Percentiles rank a stretch among this genome's conserved stretches.
These are phyloP conservation scores for Cornus florida DNA, from an alignment of 148 eudicot genomes.

Conservation along the genomic window DNA sequence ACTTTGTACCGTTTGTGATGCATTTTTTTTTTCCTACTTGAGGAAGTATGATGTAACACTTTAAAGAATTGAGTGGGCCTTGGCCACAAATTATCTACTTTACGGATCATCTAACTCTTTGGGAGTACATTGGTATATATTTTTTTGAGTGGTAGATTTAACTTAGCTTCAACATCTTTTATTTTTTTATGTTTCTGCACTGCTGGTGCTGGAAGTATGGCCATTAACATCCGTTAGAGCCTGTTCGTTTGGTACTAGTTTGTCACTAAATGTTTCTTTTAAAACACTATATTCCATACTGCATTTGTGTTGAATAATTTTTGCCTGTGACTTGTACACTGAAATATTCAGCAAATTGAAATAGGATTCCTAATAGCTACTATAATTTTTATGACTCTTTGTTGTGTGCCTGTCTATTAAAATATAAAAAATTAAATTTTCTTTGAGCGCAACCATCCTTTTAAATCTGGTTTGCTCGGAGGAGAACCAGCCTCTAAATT, in stretches of 20 bases:
- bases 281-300: background rate
- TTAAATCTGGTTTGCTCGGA: too few species aligned
- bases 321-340: background rate
- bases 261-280: background rate
- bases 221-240: background rate
- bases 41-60: background rate
- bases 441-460: too few species aligned
- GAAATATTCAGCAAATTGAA: too few species aligned
- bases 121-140: background rate
- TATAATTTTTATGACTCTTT: too few species aligned
- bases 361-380: too few species aligned
- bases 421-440: too few species aligned
- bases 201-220: background rate
- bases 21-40: background rate
- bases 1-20: background rate
- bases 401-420: too few species aligned
- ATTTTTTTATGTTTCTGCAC: background rate
- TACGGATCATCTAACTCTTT: background rate
- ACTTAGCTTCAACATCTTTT: too few species aligned
- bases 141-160: too few species aligned
- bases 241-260: background rate
- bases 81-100: background rate
- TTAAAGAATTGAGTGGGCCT: too few species aligned
- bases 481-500: too few species aligned
- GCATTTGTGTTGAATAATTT: background rate